These are phyloP conservation scores for Venustampulla echinocandica DNA, from an alignment of 495 filamentous ascomycete species.

Conservation along the genomic window DNA sequence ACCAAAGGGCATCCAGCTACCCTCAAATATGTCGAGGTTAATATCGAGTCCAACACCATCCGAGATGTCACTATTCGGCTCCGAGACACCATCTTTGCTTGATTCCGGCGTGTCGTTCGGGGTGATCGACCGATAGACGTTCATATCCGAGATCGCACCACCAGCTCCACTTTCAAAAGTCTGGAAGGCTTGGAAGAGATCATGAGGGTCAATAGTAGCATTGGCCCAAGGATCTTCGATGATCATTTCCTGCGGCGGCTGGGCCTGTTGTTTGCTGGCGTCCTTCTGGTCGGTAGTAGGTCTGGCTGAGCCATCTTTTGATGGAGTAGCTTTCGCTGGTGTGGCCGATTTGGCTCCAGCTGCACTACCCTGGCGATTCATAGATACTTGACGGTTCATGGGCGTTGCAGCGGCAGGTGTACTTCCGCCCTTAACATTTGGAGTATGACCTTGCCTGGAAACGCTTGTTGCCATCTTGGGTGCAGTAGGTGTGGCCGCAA, in stretches of 20 bases:
- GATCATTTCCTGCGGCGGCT: constrained; percentile 5
- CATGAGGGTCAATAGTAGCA: constrained; percentile 38
- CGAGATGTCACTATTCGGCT: constrained; percentile 45
- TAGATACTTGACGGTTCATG: constrained; percentile 39
- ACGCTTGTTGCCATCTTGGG: constrained; percentile 17
- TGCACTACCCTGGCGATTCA: constrained; percentile 37
- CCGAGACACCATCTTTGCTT: constrained; percentile 42
- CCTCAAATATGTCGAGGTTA: constrained; percentile 33
- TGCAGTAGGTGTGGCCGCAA: background rate
- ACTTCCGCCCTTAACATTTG: constrained; percentile 27
- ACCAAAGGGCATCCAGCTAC: constrained; percentile 31
- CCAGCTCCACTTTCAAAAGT: constrained; percentile 29
- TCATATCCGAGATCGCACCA: constrained; percentile 37
- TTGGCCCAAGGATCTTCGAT: constrained; percentile 29
- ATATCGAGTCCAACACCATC: constrained; percentile 31
- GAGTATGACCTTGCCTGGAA: constrained; percentile 37
- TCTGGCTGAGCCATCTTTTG: constrained; percentile 15
- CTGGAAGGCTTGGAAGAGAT: constrained; percentile 29
- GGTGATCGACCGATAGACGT: constrained; percentile 37
- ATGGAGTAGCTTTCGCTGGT: constrained; percentile 5
- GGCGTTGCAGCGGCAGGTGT: constrained; percentile 28
- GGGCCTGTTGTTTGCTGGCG: constrained; percentile 1
- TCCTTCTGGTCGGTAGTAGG: constrained; percentile 14
- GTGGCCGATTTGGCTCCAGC: constrained; percentile 23
- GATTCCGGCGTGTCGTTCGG: constrained; percentile 51